Percentiles rank a stretch among this genome's conserved stretches.
These are phyloP conservation scores for Peniophora sp. DNA, from an alignment of 1,284 basidiomycete genomes.

Conservation along the genomic window DNA sequence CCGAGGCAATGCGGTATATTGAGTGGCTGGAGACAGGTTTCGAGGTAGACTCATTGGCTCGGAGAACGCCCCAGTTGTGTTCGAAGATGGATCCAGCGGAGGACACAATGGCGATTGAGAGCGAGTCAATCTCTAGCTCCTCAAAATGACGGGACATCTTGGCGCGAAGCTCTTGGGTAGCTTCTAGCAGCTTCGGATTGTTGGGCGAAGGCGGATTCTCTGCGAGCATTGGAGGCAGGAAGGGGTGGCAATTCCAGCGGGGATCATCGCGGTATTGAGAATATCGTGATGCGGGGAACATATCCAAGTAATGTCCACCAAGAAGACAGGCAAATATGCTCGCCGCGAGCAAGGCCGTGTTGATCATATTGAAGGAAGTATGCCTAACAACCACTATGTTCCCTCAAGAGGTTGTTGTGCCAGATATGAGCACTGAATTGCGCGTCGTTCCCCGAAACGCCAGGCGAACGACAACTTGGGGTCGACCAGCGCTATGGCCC, in stretches of 20 bases:
- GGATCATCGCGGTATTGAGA: too few relatives aligned
- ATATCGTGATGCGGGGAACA: too few relatives aligned
- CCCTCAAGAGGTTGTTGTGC: too few relatives aligned
- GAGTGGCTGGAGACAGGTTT: conserved; percentile 24
- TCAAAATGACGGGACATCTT: conserved; percentile 8
- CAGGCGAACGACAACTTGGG: too few relatives aligned
- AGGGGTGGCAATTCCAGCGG: conserved; percentile 8
- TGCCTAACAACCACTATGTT: too few relatives aligned
- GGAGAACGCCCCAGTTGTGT: conserved; percentile 26
- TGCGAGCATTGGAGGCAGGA: conserved; percentile 9
- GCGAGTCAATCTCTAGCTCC: conserved; percentile 29
- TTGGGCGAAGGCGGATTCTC: conserved; percentile 6
- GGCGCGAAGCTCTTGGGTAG: not conserved
- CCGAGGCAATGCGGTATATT: conserved; percentile 39
- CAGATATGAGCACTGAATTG: too few relatives aligned
- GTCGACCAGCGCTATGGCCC: too few relatives aligned
- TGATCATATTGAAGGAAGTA: too few relatives aligned
- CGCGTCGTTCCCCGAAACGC: too few relatives aligned
- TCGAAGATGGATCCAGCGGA: conserved; percentile 30
- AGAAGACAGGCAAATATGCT: too few relatives aligned
- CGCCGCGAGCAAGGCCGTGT: too few relatives aligned
- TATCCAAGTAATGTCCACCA: too few relatives aligned
- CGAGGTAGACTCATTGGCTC: conserved; percentile 34
- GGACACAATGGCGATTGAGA: conserved; percentile 32
- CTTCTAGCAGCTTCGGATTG: conserved; percentile 2